Evolutionary conservation across 495 filamentous ascomycete genomes (phyloP).

Genomic region (Evernia prunastri): DNA sequence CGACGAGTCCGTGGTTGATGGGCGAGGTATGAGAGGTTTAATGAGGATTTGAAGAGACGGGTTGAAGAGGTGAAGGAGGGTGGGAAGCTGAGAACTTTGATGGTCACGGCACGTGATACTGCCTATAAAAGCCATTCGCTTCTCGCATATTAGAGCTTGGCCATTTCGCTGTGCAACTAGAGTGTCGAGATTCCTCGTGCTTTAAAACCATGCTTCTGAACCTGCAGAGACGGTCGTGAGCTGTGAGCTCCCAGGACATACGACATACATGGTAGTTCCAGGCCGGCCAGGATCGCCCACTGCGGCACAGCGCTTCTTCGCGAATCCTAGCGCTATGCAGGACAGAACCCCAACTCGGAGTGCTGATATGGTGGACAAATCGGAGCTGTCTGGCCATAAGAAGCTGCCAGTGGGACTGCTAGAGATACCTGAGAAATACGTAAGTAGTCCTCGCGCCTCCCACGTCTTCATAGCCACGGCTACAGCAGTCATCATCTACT

Average conservation of each 20-base stretch:
- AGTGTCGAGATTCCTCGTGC: too few relatives aligned
- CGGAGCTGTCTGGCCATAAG: not conserved
- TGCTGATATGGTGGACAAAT: not conserved
- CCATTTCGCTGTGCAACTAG: too few relatives aligned
- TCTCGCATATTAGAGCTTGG: not conserved
- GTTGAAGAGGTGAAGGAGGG: not conserved
- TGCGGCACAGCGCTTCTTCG: too few relatives aligned
- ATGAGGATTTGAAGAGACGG: slow-evolving; percentile 8
- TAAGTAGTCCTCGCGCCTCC: not conserved
- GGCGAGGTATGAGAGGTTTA: slow-evolving; percentile 4
- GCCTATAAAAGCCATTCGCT: too few relatives aligned
- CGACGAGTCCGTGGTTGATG: not conserved
- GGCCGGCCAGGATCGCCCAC: too few relatives aligned
- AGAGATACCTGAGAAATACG: not conserved
- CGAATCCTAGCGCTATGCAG: too few relatives aligned
- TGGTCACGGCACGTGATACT: not conserved
- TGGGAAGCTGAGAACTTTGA: not conserved
- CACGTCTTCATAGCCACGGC: too few relatives aligned
- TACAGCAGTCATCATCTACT: not conserved
- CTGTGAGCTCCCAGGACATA: too few relatives aligned
- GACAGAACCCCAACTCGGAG: too few relatives aligned
- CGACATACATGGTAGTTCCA: too few relatives aligned
- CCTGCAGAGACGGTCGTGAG: too few relatives aligned
- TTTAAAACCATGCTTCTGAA: too few relatives aligned
- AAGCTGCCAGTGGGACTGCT: not conserved